These are phyloP conservation scores for Aegilops sharonensis DNA, from an alignment of 176 grass and related monocot genomes.

Conservation along the genomic window DNA sequence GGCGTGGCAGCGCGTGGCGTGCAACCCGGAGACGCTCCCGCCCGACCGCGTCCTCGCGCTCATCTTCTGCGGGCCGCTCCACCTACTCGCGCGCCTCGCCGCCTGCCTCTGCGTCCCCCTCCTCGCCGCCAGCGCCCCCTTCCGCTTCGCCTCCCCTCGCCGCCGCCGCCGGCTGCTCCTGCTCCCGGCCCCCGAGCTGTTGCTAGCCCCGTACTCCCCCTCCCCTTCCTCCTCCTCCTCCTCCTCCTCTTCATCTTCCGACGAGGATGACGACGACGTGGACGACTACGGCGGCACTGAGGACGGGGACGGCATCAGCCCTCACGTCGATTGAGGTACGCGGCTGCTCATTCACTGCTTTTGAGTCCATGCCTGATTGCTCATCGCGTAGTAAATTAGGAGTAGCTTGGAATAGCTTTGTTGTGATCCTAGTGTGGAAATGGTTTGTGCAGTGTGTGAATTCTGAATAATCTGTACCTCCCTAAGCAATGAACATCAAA, in stretches of 20 bases:
- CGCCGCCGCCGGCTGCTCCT: constrained; percentile 16
- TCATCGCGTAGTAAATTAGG: neutral
- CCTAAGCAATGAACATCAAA: no score
- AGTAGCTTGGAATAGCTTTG: neutral
- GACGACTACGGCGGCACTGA: neutral
- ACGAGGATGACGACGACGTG: constrained; percentile 13
- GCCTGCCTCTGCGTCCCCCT: constrained; percentile 79
- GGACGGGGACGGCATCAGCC: neutral
- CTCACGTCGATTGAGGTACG: constrained; percentile 46
- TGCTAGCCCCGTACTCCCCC: neutral
- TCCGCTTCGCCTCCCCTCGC: neutral
- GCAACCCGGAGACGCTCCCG: constrained; percentile 83
- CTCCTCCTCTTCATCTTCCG: neutral
- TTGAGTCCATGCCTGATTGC: neutral
- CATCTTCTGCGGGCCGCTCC: constrained; percentile 75
- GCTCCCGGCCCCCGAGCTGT: neutral
- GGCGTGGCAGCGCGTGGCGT: constrained; percentile 79
- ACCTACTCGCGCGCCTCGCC: constrained; percentile 64
- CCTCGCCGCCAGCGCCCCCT: constrained; percentile 14
- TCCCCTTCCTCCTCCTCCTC: neutral
- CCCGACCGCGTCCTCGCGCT: constrained; percentile 71
- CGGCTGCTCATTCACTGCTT: neutral
- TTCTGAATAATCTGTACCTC: neutral
- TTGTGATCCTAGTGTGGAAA: neutral
- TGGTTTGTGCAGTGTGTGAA: neutral